Evolutionary conservation across 2,329 filamentous ascomycete species (phyloP).

Genomic region (Phaeosphaeriaceae sp.): DNA sequence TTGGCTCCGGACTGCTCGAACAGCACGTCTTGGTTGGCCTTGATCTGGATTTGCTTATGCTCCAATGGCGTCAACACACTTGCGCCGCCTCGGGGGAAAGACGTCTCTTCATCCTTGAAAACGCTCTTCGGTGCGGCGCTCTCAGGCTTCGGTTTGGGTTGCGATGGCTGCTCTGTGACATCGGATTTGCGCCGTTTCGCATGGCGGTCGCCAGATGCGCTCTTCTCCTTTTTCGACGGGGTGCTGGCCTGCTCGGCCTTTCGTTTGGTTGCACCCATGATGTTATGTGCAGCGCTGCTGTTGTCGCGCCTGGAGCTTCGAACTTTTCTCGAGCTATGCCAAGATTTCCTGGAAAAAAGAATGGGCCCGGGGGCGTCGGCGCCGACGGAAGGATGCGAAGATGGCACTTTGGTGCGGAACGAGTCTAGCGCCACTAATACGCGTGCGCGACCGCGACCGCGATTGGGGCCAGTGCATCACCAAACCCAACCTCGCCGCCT

Average conservation of each 20-base stretch:
- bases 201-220: conserved; percentile 36
- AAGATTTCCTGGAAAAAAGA: too few species aligned
- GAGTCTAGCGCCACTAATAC: neutral
- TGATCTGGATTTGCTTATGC: conserved; percentile 93
- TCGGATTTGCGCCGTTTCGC: conserved; percentile 49
- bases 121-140: conserved; percentile 51
- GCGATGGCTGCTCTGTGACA: conserved; percentile 31
- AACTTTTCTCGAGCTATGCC: too few species aligned
- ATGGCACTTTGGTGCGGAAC: neutral
- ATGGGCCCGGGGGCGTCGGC: too few species aligned
- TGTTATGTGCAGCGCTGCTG: conserved; percentile 11
- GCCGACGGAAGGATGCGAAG: too few species aligned
- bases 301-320: conserved; percentile 13
- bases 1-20: conserved; percentile 79
- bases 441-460: conserved; percentile 16
- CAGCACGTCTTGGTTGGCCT: conserved; percentile 89
- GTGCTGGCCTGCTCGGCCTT: conserved; percentile 50
- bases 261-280: conserved; percentile 56
- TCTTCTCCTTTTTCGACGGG: conserved; percentile 41
- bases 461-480: conserved; percentile 10
- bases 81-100: conserved; percentile 91
- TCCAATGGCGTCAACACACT: conserved; percentile 91
- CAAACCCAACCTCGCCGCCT: conserved; percentile 5
- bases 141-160: conserved; percentile 39
- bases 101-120: conserved; percentile 78